Evolutionary conservation across 225 moss, liverwort and hornwort genomes (phyloP), one percentile per base, ranked within the genome.

Genomic region (Ulota crispa): DNA sequence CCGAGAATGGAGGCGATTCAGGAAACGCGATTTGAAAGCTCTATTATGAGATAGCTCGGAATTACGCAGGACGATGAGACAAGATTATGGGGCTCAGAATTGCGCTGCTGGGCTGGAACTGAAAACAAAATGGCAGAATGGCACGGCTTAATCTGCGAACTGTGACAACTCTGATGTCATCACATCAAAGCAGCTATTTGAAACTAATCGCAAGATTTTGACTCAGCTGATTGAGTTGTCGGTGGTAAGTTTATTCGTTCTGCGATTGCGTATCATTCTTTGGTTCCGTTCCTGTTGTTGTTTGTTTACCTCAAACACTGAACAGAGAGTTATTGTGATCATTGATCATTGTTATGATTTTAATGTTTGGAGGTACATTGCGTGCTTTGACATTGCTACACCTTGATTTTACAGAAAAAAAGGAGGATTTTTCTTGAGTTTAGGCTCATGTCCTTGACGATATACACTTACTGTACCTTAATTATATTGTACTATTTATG

Each of bases 401-500:
- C 3, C 21, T 67, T 21, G 28, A 28, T 73, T 63, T 63, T 45
- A 64, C 42, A 37, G 28, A 64, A 9, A 27, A 12, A 27, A 42
- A 10, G 61, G 61, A 76, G 78, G 42, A 56, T 83, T 42, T 32
- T 57, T 73, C 15, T 20, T 72, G 37, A 72, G 60, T 50, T 27
- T 18, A 45, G 23, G 53, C 78, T 60, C 36, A 60, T 60, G 73
- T 71, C 65, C 80, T 71, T 39, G 65, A 76, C 76, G 13, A 39
- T 19, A 64, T 24, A 56, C 32, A 26, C 70, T 86, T 37, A 20
- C 28, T 86, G 83, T 83, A 83, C 71, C 47, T 72, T 80, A 70
- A 59, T 19, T 55, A 31, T 23, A 28, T 23, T 76, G 80, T 70
- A 60, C 5, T 30, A 39, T 65, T 59, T 16, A 52, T 76, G 50